A percentile compares a stretch with the other conserved stretches of the same genome.
These are phyloP conservation scores for Heterobasidion occidentale DNA, from an alignment of 1,284 basidiomycete genomes.

Conservation along the genomic window DNA sequence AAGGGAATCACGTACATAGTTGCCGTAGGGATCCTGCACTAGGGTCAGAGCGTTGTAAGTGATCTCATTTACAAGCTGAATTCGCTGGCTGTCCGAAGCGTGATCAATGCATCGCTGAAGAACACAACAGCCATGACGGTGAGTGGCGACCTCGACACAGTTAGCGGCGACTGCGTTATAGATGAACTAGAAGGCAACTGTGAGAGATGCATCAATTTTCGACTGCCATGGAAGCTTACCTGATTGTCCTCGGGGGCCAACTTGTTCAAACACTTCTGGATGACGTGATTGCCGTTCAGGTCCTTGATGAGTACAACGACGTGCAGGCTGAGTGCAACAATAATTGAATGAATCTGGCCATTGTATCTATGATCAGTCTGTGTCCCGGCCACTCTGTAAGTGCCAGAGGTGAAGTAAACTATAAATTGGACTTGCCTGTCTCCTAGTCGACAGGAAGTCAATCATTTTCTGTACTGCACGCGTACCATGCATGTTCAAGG, in stretches of 20 bases:
- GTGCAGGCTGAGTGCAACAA: constrained; percentile 92
- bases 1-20: constrained; percentile 61
- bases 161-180: constrained; percentile 99
- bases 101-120: constrained; percentile 98
- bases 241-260: constrained; percentile 97
- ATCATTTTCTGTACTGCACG: constrained; percentile 99
- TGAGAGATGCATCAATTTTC: not conserved
- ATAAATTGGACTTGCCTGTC: constrained; percentile 62
- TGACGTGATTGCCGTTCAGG: constrained; percentile 98
- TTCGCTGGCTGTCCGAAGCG: constrained; percentile 90
- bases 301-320: constrained; percentile 99
- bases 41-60: constrained; percentile 97
- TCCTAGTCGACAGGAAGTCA: constrained; percentile 93
- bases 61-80: constrained; percentile 98
- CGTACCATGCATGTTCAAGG: constrained; percentile 99
- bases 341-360: constrained; percentile 95
- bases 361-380: constrained; percentile 76
- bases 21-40: constrained; percentile 98
- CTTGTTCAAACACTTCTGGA: constrained; percentile 99
- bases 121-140: constrained; percentile 98
- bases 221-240: constrained; percentile 29
- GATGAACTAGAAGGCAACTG: constrained; percentile 70
- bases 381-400: constrained; percentile 26
- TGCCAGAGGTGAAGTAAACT: constrained; percentile 23
- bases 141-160: constrained; percentile 98